These are phyloP conservation scores for Paramecium tetraurelia DNA, from an alignment of 73 alveolate species.

Conservation along the genomic window DNA sequence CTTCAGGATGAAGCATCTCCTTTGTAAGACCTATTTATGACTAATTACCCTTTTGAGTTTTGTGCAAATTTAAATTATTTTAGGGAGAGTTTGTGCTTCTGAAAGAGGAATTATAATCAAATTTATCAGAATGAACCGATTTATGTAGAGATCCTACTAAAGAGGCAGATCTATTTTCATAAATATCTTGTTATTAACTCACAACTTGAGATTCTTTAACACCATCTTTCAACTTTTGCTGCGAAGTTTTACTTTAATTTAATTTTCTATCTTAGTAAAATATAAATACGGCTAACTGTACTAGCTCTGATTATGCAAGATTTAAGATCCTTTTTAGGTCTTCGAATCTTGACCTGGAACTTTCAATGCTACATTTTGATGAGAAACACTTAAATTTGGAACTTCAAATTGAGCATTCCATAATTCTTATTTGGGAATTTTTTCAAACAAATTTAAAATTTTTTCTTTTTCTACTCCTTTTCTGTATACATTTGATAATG, in stretches of 20 bases:
- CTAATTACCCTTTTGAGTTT: neutral
- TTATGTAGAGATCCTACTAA: constrained; percentile 8
- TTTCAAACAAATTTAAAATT: constrained; percentile 47
- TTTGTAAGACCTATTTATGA: neutral
- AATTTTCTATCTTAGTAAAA: neutral
- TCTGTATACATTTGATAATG: constrained; percentile 57
- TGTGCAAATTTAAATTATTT: neutral
- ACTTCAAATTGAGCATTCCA: constrained; percentile 54
- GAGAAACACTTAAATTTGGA: constrained; percentile 42
- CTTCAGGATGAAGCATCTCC: constrained; percentile 36
- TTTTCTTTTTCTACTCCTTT: constrained; percentile 61
- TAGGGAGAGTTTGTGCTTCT: neutral
- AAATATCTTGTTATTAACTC: neutral
- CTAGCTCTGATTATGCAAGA: neutral
- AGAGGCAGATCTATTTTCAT: constrained; percentile 13
- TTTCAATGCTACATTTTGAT: neutral
- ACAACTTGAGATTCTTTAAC: neutral
- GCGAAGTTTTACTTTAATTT: neutral
- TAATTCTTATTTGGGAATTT: constrained; percentile 40
- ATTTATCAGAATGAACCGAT: constrained; percentile 4
- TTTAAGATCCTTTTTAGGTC: constrained; percentile 17
- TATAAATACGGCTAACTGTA: neutral
- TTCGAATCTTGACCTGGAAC: constrained; percentile 31
- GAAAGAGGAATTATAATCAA: constrained; percentile 13
- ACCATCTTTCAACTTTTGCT: neutral